Conservation (phyloP, 306 rosid genomes). For the Castanospermum australe region DNA sequence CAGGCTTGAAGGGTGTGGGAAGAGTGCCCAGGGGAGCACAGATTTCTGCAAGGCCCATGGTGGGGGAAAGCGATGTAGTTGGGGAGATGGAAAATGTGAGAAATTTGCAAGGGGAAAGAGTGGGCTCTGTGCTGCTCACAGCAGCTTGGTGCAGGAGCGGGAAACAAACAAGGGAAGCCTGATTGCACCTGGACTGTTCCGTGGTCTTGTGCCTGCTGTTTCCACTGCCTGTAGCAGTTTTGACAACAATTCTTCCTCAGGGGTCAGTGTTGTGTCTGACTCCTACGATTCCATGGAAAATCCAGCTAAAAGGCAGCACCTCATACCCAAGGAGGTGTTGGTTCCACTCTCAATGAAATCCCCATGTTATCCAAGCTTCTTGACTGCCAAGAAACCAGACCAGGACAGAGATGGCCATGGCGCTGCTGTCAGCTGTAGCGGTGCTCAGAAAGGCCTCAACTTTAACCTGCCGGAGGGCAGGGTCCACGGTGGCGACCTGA, state of each 20-base stretch:
- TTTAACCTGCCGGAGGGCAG: slow-evolving; percentile 77
- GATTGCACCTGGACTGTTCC: slow-evolving; percentile 85
- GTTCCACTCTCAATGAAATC: slow-evolving; percentile 82
- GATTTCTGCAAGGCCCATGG: slow-evolving; percentile 99
- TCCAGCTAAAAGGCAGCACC: slow-evolving; percentile 45
- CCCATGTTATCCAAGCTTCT: slow-evolving; percentile 46
- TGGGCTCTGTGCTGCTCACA: slow-evolving; percentile 96
- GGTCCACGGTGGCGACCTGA: slow-evolving; percentile 90
- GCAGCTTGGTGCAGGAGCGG: slow-evolving; percentile 66
- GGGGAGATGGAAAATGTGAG: slow-evolving; percentile 93
- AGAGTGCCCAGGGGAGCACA: slow-evolving; percentile 99
- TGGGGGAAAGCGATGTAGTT: slow-evolving; percentile 89
- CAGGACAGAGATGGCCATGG: slow-evolving; percentile 37
- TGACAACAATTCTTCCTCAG: slow-evolving; percentile 73
- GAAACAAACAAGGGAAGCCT: slow-evolving; percentile 60
- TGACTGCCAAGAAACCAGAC: slow-evolving; percentile 45
- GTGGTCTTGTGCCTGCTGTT: slow-evolving; percentile 69
- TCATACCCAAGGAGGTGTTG: slow-evolving; percentile 78
- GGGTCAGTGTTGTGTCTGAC: slow-evolving; percentile 61
- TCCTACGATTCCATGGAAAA: slow-evolving; percentile 62
- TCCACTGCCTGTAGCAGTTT: slow-evolving; percentile 64
- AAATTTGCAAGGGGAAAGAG: slow-evolving; percentile 95
- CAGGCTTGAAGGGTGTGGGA: slow-evolving; percentile 71
- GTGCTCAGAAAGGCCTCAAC: slow-evolving; percentile 36
- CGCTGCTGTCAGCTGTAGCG: slow-evolving; percentile 25